Conservation (phyloP, 257 asterid species). For the Avicennia marina region DNA sequence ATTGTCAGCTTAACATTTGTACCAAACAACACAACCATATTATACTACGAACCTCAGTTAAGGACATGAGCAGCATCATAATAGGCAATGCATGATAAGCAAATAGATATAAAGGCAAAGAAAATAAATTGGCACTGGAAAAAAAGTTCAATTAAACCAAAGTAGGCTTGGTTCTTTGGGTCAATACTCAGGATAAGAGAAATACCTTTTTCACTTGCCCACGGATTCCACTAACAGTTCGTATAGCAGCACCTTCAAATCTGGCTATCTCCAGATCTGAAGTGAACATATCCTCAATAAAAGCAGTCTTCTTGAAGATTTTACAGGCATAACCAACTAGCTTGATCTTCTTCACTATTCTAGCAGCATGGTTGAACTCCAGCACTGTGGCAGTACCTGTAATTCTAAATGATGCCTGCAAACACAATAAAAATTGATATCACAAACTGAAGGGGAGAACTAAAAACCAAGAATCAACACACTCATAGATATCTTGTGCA, state of each 20-base stretch:
- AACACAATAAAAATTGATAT: not conserved
- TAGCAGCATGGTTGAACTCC: constrained; percentile 91
- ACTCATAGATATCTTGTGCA: too few species aligned
- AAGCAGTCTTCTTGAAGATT: constrained; percentile 92
- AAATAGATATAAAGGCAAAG: not conserved
- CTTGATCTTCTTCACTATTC: constrained; percentile 84
- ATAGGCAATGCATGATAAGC: not conserved
- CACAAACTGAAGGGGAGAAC: not conserved
- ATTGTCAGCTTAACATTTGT: not conserved
- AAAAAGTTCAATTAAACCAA: too few species aligned
- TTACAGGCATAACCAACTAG: constrained; percentile 87
- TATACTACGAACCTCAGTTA: not conserved
- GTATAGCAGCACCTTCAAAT: constrained; percentile 92
- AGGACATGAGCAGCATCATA: not conserved
- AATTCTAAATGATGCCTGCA: constrained; percentile 88
- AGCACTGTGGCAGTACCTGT: constrained; percentile 86
- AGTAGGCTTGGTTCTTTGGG: not conserved
- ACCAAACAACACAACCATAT: not conserved
- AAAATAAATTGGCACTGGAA: not conserved
- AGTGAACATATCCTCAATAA: constrained; percentile 91
- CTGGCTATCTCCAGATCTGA: constrained; percentile 99
- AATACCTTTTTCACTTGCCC: constrained; percentile 97
- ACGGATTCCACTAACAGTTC: constrained; percentile 93
- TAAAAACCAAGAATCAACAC: too few species aligned
- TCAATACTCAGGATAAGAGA: not conserved